Percentiles rank a stretch among this genome's conserved stretches.
These are phyloP conservation scores for Phytophthora crassamura DNA, from an alignment of 352 stramenopile species.

Conservation along the genomic window DNA sequence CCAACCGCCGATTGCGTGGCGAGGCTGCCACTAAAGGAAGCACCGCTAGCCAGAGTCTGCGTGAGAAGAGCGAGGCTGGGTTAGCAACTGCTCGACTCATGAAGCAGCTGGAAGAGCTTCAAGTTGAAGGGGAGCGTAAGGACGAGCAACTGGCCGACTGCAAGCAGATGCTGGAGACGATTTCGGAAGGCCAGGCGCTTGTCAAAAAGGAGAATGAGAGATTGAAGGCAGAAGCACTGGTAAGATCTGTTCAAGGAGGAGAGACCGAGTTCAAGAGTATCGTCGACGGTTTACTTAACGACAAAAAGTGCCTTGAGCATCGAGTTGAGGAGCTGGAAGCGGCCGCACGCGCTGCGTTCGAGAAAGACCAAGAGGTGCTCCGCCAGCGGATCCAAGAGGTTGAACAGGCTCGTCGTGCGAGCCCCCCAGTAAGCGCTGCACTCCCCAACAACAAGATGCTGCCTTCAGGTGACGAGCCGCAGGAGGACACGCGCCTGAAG, in stretches of 20 bases:
- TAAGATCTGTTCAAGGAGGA: constrained; percentile 3
- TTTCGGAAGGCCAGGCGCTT: constrained; percentile 35
- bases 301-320: constrained; percentile 22
- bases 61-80: constrained; percentile 34
- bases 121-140: constrained; percentile 40
- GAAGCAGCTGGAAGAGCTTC: constrained; percentile 42
- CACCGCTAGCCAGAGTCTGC: constrained; percentile 12
- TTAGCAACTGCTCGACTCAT: constrained; percentile 27
- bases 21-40: constrained; percentile 26
- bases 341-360: constrained; percentile 29
- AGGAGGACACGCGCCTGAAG: constrained; percentile 28
- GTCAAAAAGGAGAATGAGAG: constrained; percentile 47
- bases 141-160: constrained; percentile 44
- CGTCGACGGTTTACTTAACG: constrained; percentile 20
- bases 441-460: constrained; percentile 8
- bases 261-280: constrained; percentile 10
- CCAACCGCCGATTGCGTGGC: constrained; percentile 31
- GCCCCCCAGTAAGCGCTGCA: constrained; percentile 9
- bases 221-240: constrained; percentile 31
- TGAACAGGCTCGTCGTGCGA: constrained; percentile 33
- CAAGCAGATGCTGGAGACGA: constrained; percentile 49
- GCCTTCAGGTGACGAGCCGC: constrained; percentile 9
- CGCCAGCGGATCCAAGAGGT: constrained; percentile 38
- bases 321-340: constrained; percentile 39
- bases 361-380: constrained; percentile 42